These are phyloP conservation scores for Millerozyma miso DNA, from an alignment of 805 yeast species.

Conservation along the genomic window DNA sequence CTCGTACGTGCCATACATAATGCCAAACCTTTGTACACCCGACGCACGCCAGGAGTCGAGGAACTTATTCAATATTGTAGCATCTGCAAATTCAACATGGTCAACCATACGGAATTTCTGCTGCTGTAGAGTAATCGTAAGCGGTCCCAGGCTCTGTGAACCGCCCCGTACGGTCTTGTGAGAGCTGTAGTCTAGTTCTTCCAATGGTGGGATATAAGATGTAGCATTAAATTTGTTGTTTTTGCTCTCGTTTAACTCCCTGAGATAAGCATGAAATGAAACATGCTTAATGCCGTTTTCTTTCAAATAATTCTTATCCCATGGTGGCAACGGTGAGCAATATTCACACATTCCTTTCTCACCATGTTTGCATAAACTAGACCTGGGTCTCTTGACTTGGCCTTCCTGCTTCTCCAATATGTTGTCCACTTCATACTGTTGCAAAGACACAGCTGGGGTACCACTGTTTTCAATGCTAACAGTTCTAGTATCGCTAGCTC, in stretches of 20 bases:
- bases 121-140: constrained; percentile 87
- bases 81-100: constrained; percentile 85
- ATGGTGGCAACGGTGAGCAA: constrained; percentile 93
- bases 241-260: constrained; percentile 62
- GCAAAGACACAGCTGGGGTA: constrained; percentile 13
- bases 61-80: constrained; percentile 71
- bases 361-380: constrained; percentile 76
- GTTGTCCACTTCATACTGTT: constrained; percentile 66
- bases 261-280: constrained; percentile 80
- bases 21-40: constrained; percentile 83
- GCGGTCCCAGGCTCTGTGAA: constrained; percentile 83
- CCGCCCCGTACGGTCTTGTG: constrained; percentile 66
- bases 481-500: not conserved
- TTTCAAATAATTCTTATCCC: constrained; percentile 75
- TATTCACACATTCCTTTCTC: constrained; percentile 97
- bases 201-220: constrained; percentile 71
- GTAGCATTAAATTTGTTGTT: constrained; percentile 58
- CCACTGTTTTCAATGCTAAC: not conserved
- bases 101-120: constrained; percentile 95
- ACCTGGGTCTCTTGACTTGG: constrained; percentile 58
- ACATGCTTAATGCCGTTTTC: constrained; percentile 79
- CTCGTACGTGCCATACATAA: constrained; percentile 78
- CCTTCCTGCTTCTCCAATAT: constrained; percentile 65
- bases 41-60: constrained; percentile 89
- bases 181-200: constrained; percentile 66